phyloP scores from a whole-genome alignment of 1,284 basidiomycete species.

The Pascua sp. region DNA sequence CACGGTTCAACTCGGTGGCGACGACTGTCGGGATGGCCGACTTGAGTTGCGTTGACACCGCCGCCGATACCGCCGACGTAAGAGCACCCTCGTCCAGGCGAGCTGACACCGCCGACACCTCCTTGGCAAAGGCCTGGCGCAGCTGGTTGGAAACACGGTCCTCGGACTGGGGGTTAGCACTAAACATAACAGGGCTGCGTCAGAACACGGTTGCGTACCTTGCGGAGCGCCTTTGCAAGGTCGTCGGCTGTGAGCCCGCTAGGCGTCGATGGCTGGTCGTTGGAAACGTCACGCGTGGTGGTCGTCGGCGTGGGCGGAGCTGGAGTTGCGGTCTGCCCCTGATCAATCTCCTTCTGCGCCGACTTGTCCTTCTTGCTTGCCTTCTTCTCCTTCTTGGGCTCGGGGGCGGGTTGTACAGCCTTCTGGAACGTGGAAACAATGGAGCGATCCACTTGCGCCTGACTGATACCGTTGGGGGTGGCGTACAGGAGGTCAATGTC shows the following conservation, averaged over 20 bases:
- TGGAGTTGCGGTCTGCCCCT: background rate
- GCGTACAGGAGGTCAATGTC: slow-evolving; percentile 30
- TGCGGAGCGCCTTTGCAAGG: slow-evolving; percentile 12
- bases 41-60: no score
- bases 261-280: background rate
- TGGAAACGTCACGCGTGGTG: no score
- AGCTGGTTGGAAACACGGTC: background rate
- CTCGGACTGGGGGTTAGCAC: background rate
- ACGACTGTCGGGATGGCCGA: no score
- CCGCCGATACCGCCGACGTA: no score
- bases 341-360: background rate
- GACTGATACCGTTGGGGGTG: slow-evolving; percentile 29
- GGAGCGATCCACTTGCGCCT: slow-evolving; percentile 20
- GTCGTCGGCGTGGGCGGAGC: background rate
- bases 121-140: background rate
- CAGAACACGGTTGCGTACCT: slow-evolving; percentile 33
- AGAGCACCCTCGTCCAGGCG: slow-evolving; percentile 1
- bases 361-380: slow-evolving; percentile 6
- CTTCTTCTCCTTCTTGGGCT: slow-evolving; percentile 3
- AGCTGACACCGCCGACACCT: slow-evolving; percentile 3
- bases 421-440: background rate
- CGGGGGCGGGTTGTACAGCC: background rate
- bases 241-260: slow-evolving; percentile 10
- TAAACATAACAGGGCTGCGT: slow-evolving; percentile 8
- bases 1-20: no score